Evolutionary conservation across 176 grass and related monocot genomes (phyloP), one percentile per base, ranked within the genome.

Genomic region (Paspalum vaginatum): DNA sequence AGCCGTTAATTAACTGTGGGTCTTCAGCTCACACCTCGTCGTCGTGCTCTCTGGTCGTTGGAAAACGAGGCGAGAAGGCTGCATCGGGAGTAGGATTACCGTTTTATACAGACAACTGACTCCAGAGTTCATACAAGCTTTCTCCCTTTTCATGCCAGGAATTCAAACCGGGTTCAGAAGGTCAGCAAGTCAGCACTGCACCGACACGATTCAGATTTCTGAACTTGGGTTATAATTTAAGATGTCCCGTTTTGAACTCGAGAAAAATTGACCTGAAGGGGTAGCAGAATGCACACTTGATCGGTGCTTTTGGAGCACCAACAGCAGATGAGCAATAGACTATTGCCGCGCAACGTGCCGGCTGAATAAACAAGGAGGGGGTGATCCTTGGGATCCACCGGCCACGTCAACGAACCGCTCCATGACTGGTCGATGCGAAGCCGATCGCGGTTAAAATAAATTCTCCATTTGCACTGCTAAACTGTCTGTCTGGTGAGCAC

Each of bases 341-440:
- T 52, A 17, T 7, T 6, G 20, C 58, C 38, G 24, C 62, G 11
- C 79, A 39, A 63, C 46, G n/a, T 82, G 55, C 1, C 20, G 79
- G 55, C 49, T 76, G 70, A 65, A 47, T 84, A 83, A 83, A 74
- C 59, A 74, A 59, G 62, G 16, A 24, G 51, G 24, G 1, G 11
- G 22, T 12, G 50, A 80, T 68, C 63, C 20, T 37, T 8, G 1
- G 11, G 72, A 43, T 74, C 72, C 52, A 41, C 27, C 50, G 5
- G 17, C 71, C 71, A 74, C 32, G 32, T 54, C 51, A 14, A 74
- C 10, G 7, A 68, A 64, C 65, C 65, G 11, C n/a, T 9, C 3
- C n/a, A 41, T 18, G 3, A 20, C 46, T 6, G 6, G 46, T 46
- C 9, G 13, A 49, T n/a, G 27, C 9, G 26, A 47, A 76, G 32